Percentiles rank a stretch among this genome's conserved stretches.
These are phyloP conservation scores for Cryphonectria nitschkei DNA, from an alignment of 2,329 filamentous ascomycete genomes.

Conservation along the genomic window DNA sequence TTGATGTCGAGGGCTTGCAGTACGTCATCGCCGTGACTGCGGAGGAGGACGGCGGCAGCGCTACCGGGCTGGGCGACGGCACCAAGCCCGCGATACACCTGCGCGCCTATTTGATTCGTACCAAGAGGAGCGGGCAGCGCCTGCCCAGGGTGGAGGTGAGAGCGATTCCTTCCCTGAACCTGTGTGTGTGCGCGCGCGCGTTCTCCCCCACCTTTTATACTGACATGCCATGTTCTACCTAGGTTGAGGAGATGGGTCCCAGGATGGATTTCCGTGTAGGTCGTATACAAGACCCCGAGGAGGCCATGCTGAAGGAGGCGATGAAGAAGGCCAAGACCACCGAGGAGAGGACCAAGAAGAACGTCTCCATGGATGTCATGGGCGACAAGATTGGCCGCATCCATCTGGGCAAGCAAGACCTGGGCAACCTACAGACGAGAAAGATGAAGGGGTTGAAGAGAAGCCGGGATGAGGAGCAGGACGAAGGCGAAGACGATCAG, in stretches of 20 bases:
- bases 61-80: slow-evolving; percentile 41
- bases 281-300: slow-evolving; percentile 77
- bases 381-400: slow-evolving; percentile 96
- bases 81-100: slow-evolving; percentile 64
- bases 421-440: slow-evolving; percentile 84
- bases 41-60: slow-evolving; percentile 57
- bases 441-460: slow-evolving; percentile 99
- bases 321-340: slow-evolving; percentile 79
- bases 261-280: slow-evolving; percentile 90
- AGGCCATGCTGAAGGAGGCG: slow-evolving; percentile 82
- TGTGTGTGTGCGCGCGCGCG: not conserved
- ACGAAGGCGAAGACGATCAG: slow-evolving; percentile 50
- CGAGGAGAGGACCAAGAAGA: slow-evolving; percentile 90
- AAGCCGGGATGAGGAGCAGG: slow-evolving; percentile 64
- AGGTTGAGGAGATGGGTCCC: slow-evolving; percentile 89
- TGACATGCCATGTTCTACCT: not conserved
- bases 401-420: slow-evolving; percentile 88
- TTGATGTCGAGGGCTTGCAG: slow-evolving; percentile 94
- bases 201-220: not conserved
- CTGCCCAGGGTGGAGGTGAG: slow-evolving; percentile 77
- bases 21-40: slow-evolving; percentile 85
- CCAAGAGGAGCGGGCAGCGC: slow-evolving; percentile 83
- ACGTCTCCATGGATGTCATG: slow-evolving; percentile 86
- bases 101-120: slow-evolving; percentile 83
- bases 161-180: not conserved